These are phyloP conservation scores for Pythium biforme DNA, from an alignment of 352 stramenopile species.

Conservation along the genomic window DNA sequence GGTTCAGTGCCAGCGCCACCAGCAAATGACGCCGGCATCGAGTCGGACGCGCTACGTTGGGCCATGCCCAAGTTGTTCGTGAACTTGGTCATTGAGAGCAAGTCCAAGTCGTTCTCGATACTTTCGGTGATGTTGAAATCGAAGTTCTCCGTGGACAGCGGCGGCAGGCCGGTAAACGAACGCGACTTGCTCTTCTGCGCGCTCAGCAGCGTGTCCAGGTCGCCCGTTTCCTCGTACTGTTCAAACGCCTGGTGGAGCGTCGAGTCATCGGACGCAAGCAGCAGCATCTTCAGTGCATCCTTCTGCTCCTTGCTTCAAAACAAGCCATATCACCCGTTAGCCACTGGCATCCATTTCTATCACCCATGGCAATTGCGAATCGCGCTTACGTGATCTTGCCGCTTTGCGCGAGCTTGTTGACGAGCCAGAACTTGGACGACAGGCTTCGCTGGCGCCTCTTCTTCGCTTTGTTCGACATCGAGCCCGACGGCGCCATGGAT, in stretches of 20 bases:
- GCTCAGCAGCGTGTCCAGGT: constrained; percentile 72
- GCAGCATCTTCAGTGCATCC: constrained; percentile 74
- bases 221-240: constrained; percentile 74
- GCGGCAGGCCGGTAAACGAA: constrained; percentile 52
- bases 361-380: not conserved
- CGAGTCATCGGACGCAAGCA: constrained; percentile 77
- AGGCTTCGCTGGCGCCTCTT: constrained; percentile 68
- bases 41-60: constrained; percentile 14
- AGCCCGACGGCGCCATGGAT: constrained; percentile 24
- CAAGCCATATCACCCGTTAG: not conserved
- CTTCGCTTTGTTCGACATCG: constrained; percentile 34
- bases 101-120: constrained; percentile 76
- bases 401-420: constrained; percentile 78
- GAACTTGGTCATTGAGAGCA: constrained; percentile 76
- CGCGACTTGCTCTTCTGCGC: constrained; percentile 65
- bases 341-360: not conserved
- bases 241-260: constrained; percentile 72
- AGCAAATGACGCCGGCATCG: constrained; percentile 5
- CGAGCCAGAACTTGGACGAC: constrained; percentile 85
- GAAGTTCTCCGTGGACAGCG: constrained; percentile 58
- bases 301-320: constrained; percentile 67
- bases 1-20: constrained; percentile 30
- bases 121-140: constrained; percentile 79
- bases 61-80: constrained; percentile 21
- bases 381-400: constrained; percentile 62